Evolutionary conservation across 2,329 filamentous ascomycete species (phyloP).

Genomic region (Juglanconis juglandina): DNA sequence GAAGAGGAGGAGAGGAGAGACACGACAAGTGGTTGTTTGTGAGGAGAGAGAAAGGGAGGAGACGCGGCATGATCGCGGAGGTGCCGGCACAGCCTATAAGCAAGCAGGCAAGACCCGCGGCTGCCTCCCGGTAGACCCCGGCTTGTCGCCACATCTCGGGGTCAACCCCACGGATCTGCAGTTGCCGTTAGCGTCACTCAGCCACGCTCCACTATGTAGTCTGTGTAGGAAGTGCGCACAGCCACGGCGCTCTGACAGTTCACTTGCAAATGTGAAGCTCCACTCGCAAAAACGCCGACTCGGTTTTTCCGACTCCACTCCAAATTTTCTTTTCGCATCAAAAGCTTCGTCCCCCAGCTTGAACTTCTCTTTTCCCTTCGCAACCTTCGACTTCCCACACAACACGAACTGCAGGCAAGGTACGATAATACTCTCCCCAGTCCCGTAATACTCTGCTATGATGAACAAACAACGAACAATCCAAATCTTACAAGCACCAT

Average conservation of each 20-base stretch:
- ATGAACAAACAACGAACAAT: constrained; percentile 55
- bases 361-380: background rate
- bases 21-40: background rate
- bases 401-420: constrained; percentile 22
- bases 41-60: background rate
- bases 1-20: constrained; percentile 2
- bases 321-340: background rate
- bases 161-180: background rate
- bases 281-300: background rate
- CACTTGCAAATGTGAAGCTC: background rate
- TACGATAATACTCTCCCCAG: constrained; percentile 20
- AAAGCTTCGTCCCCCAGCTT: background rate
- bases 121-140: background rate
- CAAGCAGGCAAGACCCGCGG: background rate
- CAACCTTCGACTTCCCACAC: constrained; percentile 7
- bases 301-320: constrained; percentile 16
- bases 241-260: background rate
- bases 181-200: background rate
- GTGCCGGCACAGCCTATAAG: background rate
- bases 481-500: constrained; percentile 59
- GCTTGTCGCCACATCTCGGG: background rate
- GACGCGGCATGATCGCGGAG: background rate
- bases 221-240: background rate
- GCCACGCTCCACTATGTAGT: background rate
- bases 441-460: constrained; percentile 31